Evolutionary conservation across 2,329 filamentous ascomycete species (phyloP).

Genomic region (Epichloe coenophiala): DNA sequence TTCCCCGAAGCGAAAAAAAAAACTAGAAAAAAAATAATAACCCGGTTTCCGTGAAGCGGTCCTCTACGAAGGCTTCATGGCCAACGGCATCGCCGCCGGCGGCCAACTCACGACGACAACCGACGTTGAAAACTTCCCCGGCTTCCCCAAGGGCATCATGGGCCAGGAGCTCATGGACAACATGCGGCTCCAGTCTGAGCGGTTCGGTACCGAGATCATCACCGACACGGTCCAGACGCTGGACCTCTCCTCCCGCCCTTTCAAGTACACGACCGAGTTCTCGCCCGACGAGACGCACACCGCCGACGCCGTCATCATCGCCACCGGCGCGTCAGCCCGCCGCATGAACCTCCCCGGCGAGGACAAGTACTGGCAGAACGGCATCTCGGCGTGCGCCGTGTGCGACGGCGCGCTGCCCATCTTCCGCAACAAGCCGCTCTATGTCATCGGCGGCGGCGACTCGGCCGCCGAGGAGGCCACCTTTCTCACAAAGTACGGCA

Average conservation of each 20-base stretch:
- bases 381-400: slow-evolving; percentile 90
- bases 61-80: slow-evolving; percentile 95
- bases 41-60: slow-evolving; percentile 39
- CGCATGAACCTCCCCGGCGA: slow-evolving; percentile 75
- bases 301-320: slow-evolving; percentile 84
- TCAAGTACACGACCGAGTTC: slow-evolving; percentile 90
- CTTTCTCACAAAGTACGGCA: slow-evolving; percentile 95
- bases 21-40: neutral
- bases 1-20: neutral
- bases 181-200: slow-evolving; percentile 84
- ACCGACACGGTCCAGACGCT: slow-evolving; percentile 84
- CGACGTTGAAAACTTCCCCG: slow-evolving; percentile 93
- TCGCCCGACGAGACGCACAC: slow-evolving; percentile 72
- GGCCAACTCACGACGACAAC: slow-evolving; percentile 97
- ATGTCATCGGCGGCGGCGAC: slow-evolving; percentile 93
- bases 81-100: slow-evolving; percentile 89
- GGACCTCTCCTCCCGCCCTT: slow-evolving; percentile 72
- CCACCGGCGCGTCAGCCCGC: slow-evolving; percentile 84
- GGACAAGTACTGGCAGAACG: slow-evolving; percentile 94
- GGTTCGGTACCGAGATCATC: slow-evolving; percentile 86
- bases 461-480: slow-evolving; percentile 94
- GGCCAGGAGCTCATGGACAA: slow-evolving; percentile 85
- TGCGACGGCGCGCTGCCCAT: slow-evolving; percentile 96
- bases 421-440: slow-evolving; percentile 89
- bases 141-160: slow-evolving; percentile 81